Evolutionary conservation across 352 stramenopile species (phyloP).

Genomic region (Phytophthora sansomeana): DNA sequence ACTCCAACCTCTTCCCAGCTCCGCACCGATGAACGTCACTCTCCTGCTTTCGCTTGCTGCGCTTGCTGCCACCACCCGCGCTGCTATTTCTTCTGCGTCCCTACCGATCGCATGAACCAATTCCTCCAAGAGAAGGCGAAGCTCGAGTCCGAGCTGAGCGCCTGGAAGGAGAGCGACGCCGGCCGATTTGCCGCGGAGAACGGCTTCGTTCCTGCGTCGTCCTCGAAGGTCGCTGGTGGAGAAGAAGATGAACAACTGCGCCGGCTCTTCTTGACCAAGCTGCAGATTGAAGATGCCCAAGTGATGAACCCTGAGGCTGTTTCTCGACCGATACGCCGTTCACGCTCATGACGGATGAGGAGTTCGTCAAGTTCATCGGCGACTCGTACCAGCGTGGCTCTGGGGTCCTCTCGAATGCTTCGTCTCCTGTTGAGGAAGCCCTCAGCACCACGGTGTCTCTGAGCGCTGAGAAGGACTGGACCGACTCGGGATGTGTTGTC

Average conservation of each 20-base stretch:
- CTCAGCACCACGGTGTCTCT: slow-evolving; percentile 20
- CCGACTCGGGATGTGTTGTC: slow-evolving; percentile 59
- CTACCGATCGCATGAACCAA: slow-evolving; percentile 42
- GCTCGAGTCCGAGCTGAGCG: slow-evolving; percentile 49
- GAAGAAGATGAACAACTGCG: slow-evolving; percentile 54
- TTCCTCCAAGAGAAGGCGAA: slow-evolving; percentile 55
- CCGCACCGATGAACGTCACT: slow-evolving; percentile 42
- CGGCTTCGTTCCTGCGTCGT: slow-evolving; percentile 42
- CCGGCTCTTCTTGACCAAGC: slow-evolving; percentile 71
- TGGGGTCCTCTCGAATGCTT: slow-evolving; percentile 5
- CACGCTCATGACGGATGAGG: slow-evolving; percentile 73
- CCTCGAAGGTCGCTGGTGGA: background rate
- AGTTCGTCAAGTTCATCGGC: slow-evolving; percentile 66
- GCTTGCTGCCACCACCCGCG: slow-evolving; percentile 23
- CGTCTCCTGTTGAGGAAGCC: background rate
- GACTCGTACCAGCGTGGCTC: slow-evolving; percentile 43
- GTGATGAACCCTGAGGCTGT: slow-evolving; percentile 59
- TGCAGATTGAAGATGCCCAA: slow-evolving; percentile 62
- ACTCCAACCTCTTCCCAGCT: background rate
- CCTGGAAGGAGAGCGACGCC: slow-evolving; percentile 62
- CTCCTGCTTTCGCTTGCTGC: slow-evolving; percentile 38
- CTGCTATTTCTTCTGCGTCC: slow-evolving; percentile 31
- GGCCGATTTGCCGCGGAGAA: slow-evolving; percentile 60
- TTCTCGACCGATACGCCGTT: slow-evolving; percentile 81
- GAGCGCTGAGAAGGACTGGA: slow-evolving; percentile 64